Conservation (phyloP, 2,329 filamentous ascomycete genomes). For the Bipolaris oryzae region DNA sequence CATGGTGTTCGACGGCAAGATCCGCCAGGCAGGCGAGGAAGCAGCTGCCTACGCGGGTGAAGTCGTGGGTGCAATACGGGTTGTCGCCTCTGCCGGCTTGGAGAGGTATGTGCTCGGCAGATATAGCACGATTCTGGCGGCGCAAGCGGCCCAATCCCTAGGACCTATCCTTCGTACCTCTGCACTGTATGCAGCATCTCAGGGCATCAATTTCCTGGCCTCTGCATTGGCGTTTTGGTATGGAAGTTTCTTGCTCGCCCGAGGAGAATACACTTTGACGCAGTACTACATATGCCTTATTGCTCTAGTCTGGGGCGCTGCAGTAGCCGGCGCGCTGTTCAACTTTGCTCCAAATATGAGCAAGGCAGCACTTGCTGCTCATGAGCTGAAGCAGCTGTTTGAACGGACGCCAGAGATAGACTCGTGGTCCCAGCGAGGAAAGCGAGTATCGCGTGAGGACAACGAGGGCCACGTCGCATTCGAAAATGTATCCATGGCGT, state of each 20-base stretch:
- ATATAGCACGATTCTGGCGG: neutral
- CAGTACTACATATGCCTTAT: conserved; percentile 44
- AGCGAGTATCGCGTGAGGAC: no score
- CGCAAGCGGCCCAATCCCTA: neutral
- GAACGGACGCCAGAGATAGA: no score
- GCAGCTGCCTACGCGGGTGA: no score
- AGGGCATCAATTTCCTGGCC: conserved; percentile 67
- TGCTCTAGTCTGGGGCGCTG: no score
- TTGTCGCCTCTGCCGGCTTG: no score
- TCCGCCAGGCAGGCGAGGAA: no score
- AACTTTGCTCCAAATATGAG: conserved; percentile 56
- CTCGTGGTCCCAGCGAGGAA: no score
- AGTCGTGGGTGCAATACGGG: no score
- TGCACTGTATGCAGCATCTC: conserved; percentile 70
- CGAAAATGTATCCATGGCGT: neutral
- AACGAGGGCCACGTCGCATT: neutral
- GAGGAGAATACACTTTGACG: conserved; percentile 58
- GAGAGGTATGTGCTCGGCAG: no score
- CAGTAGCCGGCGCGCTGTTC: conserved; percentile 45
- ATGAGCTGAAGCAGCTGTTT: no score
- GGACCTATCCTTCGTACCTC: conserved; percentile 55
- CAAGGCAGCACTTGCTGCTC: conserved; percentile 26
- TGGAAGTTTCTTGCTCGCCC: conserved; percentile 47
- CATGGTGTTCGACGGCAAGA: no score
- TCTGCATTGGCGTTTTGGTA: conserved; percentile 68